Base-by-base conservation (phyloP, 352 stramenopile genomes). In the Globisporangium middletonii region DNA sequence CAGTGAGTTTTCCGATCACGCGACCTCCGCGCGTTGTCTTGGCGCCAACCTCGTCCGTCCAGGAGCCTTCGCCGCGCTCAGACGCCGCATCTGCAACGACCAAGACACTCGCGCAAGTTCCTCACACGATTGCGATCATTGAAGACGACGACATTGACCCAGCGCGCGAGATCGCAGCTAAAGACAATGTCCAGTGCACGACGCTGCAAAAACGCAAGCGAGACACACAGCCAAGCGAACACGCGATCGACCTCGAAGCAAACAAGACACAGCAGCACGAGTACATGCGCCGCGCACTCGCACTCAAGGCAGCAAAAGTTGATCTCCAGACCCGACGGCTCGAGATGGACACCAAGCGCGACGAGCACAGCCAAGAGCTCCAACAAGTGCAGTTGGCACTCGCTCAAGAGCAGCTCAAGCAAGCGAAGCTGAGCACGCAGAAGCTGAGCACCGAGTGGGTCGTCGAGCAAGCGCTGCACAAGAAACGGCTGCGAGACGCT, bases 391-490 rank as follows among this genome's bases (percentile, higher is more conserved):
- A 83, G 47, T 46, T 83, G 26, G 67, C 68, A 28, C 59, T 83
- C 47, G 74, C 72, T 16, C 67, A 77, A 60, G 73, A 83, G 35
- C 72, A 83, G 61, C 54, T 83, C n/a, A 70, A 79, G 18, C 74
- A 83, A 43, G 69, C 71, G 16, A 75, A 76, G 35, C 51, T 81
- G 50, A 57, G 58, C 4, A 80, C 71, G 8, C 71, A 81, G 47
- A 83, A 81, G 60, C 68, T 80, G 49, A 76, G 70, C 47, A 66
- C 57, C 3, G 71, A 83, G 54, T 81, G 71, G 74, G 59, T 81
- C 52, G 61, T 81, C 23, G 71, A 83, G n/a, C 72, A 81, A 55
- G 60, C 72, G 56, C 52, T 83, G 41, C 74, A 83, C 27, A 83
- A 80, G 61, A 83, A 83, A 43, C 57, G 69, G 23, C 54, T 83